phyloP scores from a whole-genome alignment of 345 rosid genomes.

The Salix dunnii region DNA sequence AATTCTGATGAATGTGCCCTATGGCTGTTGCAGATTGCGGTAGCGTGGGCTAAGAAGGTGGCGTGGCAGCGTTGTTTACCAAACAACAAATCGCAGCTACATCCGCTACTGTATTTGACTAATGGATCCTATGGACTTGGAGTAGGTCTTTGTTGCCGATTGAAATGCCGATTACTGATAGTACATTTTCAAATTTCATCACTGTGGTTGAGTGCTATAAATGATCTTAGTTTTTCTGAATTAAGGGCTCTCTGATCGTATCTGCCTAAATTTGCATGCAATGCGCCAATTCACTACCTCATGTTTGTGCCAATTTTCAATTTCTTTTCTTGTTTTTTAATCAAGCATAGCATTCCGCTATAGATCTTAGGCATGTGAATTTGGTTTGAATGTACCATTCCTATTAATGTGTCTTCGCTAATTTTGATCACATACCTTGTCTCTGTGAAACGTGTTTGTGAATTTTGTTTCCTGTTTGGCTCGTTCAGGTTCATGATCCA shows the following conservation, averaged over 20 bases:
- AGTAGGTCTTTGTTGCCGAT: slow-evolving; percentile 19
- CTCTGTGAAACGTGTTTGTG: too few relatives aligned
- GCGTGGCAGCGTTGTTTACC: slow-evolving; percentile 51
- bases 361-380: too few relatives aligned
- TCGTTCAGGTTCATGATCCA: slow-evolving; percentile 49
- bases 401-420: not conserved
- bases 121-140: slow-evolving; percentile 66
- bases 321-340: too few relatives aligned
- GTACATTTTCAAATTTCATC: not conserved
- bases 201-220: not conserved
- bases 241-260: not conserved
- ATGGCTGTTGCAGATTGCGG: slow-evolving; percentile 31
- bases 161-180: not conserved
- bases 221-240: too few relatives aligned
- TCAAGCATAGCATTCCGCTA: too few relatives aligned
- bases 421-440: not conserved
- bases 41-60: slow-evolving; percentile 46
- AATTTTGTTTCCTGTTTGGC: not conserved
- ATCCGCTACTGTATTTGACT: slow-evolving; percentile 43
- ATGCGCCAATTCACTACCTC: too few relatives aligned
- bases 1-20: too few relatives aligned
- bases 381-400: not conserved
- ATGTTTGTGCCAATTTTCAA: too few relatives aligned
- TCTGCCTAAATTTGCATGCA: not conserved
- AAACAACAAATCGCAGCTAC: slow-evolving; percentile 33